phyloP scores from a whole-genome alignment of 306 rosid species.

The Pyrus communis region DNA sequence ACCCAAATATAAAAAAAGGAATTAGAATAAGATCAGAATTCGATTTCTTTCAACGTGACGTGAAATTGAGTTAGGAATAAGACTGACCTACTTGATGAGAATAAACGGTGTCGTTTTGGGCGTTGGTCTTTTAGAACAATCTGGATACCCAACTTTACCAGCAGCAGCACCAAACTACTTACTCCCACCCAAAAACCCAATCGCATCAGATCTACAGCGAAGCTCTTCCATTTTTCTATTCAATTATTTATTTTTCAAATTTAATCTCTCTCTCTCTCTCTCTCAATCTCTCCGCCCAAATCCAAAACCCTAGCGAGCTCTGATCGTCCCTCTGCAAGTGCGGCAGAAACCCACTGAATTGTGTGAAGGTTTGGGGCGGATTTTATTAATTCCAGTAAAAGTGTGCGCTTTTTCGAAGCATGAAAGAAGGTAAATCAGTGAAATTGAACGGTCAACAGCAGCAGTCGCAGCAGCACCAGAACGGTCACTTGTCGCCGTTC shows the following conservation, averaged over 20 bases:
- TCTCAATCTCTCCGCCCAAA: background rate
- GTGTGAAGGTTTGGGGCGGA: background rate
- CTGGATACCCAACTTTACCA: no score
- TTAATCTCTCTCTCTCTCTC: background rate
- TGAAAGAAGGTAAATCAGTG: conserved; percentile 84
- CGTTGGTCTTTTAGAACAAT: no score
- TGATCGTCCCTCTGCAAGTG: background rate
- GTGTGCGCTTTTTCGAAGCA: conserved; percentile 13
- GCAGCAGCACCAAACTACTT: background rate
- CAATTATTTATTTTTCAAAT: background rate
- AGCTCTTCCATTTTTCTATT: background rate
- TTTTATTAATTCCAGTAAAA: background rate
- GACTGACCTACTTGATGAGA: accelerated
- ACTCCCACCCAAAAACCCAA: background rate
- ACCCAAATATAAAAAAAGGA: no score
- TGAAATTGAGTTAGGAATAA: no score
- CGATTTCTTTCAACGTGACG: no score
- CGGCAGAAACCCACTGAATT: background rate
- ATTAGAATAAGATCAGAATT: no score
- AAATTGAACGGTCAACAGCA: conserved; percentile 44
- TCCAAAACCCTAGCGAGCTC: conserved; percentile 41
- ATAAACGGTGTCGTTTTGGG: no score
- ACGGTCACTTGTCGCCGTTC: conserved; percentile 87
- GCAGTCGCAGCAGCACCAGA: conserved; percentile 54
- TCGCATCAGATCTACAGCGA: background rate